Base-by-base conservation (phyloP, 2,329 filamentous ascomycete genomes). In the Clonostachys chloroleuca region DNA sequence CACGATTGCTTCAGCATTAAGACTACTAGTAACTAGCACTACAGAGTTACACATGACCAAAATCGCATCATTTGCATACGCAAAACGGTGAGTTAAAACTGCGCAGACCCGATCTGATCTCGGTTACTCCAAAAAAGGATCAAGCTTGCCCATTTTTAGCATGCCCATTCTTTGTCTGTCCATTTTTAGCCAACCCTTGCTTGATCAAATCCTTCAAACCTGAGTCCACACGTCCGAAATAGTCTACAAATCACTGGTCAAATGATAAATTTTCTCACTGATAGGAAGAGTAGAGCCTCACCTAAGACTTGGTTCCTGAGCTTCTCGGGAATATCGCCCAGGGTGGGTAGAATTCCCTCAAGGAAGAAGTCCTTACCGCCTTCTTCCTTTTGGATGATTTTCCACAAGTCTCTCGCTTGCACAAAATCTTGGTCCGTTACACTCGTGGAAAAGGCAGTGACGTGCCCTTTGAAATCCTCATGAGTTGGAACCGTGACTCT, bases 371-470 rank as follows among this genome's bases (percentile, higher is more conserved):
- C 51, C 6, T 54, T 46, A 0, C 49, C 55, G 1, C 48, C 40
- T 6, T 46, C 14, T n/a, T 56, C 58, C 1, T 46, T 47, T 20
- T 52, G 51, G 1, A 57, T 58, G 0, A 59, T 58, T 3, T 49
- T n/a, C 56, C 55, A 59, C 4, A 59, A 51, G 8, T 51, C 45
- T 7, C 50, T 45, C 2, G 57, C 50, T 40, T 59, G 56, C 13
- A 39, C 47, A 49, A 55, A 59, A n/a, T 59, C 57, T 36, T 53
- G 48, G 5, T 54, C 52, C 0, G n/a, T 45, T 5, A 54, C 9
- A 0, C 43, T 44, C 1, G 54, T 56, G 12, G 50, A 44, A 36
- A 56, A 59, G 0, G 54, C 40, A 1, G 43, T 47, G 3, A 59
- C 57, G 18, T 53, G 45, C 2, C 56, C 57, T 13, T 42, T 33